These are phyloP conservation scores for Plasmodium vivax DNA, from an alignment of 169 alveolate genomes.

Conservation along the genomic window DNA sequence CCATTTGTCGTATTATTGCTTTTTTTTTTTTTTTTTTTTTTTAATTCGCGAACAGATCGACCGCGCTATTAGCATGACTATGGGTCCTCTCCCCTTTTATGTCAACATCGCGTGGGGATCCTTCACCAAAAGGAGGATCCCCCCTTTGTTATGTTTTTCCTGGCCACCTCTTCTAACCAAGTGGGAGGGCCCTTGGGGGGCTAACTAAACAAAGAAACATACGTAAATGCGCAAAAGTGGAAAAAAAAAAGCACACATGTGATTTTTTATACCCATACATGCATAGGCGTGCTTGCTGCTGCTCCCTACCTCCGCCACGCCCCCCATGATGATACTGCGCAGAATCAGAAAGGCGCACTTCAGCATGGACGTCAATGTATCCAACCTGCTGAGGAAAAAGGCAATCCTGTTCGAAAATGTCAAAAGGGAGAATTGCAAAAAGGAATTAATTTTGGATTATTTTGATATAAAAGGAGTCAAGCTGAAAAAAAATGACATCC, in stretches of 20 bases:
- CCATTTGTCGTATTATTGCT: background rate
- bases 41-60: background rate
- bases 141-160: background rate
- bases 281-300: background rate
- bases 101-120: background rate
- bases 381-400: constrained; percentile 50
- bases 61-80: background rate
- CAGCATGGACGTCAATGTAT: constrained; percentile 48
- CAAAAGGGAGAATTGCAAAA: constrained; percentile 62
- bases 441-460: constrained; percentile 46
- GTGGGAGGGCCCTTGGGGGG: background rate
- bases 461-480: constrained; percentile 76
- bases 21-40: background rate
- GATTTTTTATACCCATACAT: background rate
- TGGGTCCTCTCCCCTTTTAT: background rate
- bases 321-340: background rate
- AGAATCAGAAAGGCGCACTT: constrained; percentile 10
- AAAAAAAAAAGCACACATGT: background rate
- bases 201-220: background rate
- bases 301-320: background rate
- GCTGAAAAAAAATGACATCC: constrained; percentile 78
- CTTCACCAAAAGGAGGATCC: background rate
- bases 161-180: background rate
- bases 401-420: constrained; percentile 71
- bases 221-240: background rate